Evolutionary conservation across 345 rosid species (phyloP).

Genomic region (Kernera saxatilis): DNA sequence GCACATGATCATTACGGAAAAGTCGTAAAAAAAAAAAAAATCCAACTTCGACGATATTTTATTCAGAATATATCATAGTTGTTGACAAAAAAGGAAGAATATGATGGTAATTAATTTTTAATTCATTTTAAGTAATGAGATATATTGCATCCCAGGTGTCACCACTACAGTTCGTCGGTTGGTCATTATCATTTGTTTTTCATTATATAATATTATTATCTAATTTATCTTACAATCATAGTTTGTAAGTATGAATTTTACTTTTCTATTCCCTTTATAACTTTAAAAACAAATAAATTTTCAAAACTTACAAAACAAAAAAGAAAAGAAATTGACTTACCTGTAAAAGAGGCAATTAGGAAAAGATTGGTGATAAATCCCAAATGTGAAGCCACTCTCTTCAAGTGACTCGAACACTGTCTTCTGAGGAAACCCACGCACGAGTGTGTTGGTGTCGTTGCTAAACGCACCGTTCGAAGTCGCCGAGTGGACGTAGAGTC

Average conservation of each 20-base stretch:
- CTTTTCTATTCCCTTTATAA: too few species aligned
- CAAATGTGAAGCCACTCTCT: conserved; percentile 49
- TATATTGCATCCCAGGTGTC: conserved; percentile 7
- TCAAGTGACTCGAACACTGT: conserved; percentile 67
- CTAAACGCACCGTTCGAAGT: conserved; percentile 65
- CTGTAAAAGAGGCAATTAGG: conserved; percentile 58
- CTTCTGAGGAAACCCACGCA: conserved; percentile 63
- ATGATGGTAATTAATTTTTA: too few species aligned
- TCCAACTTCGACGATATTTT: background rate
- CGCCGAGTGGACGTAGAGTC: conserved; percentile 61
- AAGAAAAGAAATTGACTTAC: conserved; percentile 25
- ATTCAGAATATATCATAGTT: too few species aligned
- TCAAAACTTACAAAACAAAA: too few species aligned
- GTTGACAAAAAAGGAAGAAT: too few species aligned
- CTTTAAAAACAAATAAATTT: too few species aligned
- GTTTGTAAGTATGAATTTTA: background rate
- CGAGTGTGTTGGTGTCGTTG: conserved; percentile 43
- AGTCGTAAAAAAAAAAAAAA: background rate
- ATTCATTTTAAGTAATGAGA: background rate
- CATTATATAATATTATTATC: background rate
- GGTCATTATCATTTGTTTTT: background rate
- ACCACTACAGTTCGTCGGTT: background rate
- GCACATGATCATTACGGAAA: background rate
- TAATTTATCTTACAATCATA: background rate
- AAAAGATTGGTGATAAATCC: conserved; percentile 54